These are phyloP conservation scores for Geotrichum ghanense DNA, from an alignment of 805 yeast species.

Conservation along the genomic window DNA sequence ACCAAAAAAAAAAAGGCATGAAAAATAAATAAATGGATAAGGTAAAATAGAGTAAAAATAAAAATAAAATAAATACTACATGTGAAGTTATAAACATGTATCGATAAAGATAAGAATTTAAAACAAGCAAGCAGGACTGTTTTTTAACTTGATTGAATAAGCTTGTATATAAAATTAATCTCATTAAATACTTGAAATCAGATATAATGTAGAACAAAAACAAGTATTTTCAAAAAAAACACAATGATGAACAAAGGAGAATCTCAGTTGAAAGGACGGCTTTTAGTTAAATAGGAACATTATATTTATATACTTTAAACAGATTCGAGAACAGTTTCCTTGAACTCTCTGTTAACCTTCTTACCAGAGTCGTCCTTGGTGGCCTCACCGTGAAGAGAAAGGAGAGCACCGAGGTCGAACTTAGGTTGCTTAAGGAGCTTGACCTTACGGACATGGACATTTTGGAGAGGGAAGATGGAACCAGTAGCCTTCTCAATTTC, in stretches of 20 bases:
- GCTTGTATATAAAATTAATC: too few species aligned
- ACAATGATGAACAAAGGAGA: too few species aligned
- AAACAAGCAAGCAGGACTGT: too few species aligned
- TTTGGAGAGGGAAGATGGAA: slow-evolving; percentile 93
- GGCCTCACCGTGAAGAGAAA: slow-evolving; percentile 96
- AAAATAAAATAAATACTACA: too few species aligned
- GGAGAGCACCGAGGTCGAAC: slow-evolving; percentile 92
- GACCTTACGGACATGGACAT: slow-evolving; percentile 98
- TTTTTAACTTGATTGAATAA: too few species aligned
- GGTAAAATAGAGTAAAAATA: too few species aligned
- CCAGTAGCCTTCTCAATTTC: slow-evolving; percentile 95
- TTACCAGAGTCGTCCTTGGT: slow-evolving; percentile 93
- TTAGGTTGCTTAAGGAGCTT: slow-evolving; percentile 97
- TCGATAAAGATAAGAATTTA: too few species aligned
- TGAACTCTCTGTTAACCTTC: slow-evolving; percentile 90
- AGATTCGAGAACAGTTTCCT: slow-evolving; percentile 96
- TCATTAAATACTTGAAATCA: too few species aligned
- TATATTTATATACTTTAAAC: slow-evolving; percentile 43
- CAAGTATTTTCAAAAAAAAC: not conserved
- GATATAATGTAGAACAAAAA: too few species aligned
- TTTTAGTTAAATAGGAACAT: slow-evolving; percentile 5
- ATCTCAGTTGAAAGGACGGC: not conserved
- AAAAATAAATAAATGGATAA: too few species aligned
- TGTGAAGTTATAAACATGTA: too few species aligned
- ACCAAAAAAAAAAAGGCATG: too few species aligned